phyloP scores from a whole-genome alignment of 306 rosid genomes.

The Begonia fuchsioides region DNA sequence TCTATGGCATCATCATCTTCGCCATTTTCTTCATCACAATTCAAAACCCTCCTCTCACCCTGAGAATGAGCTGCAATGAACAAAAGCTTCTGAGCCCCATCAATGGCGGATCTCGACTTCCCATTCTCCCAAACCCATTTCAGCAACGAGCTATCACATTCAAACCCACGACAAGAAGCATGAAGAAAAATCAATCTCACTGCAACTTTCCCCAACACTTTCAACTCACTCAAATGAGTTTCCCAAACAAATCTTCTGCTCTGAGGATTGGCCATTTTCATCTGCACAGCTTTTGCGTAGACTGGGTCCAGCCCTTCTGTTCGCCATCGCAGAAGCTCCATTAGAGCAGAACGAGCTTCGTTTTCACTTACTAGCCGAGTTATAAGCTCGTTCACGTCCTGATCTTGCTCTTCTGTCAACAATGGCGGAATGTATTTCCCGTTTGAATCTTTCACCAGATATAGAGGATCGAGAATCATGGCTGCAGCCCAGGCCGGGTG shows the following conservation, averaged over 20 bases:
- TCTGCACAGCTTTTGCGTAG: slow-evolving; percentile 50
- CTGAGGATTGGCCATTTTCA: slow-evolving; percentile 44
- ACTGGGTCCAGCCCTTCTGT: slow-evolving; percentile 63
- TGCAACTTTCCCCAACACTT: slow-evolving; percentile 47
- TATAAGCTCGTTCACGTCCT: slow-evolving; percentile 46
- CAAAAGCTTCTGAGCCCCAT: slow-evolving; percentile 39
- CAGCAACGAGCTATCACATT: slow-evolving; percentile 38
- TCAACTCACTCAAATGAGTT: slow-evolving; percentile 40
- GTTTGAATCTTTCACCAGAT: slow-evolving; percentile 36
- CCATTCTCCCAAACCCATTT: slow-evolving; percentile 38
- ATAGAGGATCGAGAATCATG: slow-evolving; percentile 47
- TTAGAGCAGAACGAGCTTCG: slow-evolving; percentile 47
- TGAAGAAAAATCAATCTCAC: slow-evolving; percentile 57
- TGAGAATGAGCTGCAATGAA: slow-evolving; percentile 56
- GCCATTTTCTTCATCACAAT: slow-evolving; percentile 32
- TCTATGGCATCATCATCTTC: slow-evolving; percentile 5
- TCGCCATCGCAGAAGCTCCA: slow-evolving; percentile 69
- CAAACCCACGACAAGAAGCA: slow-evolving; percentile 47
- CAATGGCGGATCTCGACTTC: slow-evolving; percentile 27
- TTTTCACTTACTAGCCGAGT: slow-evolving; percentile 41
- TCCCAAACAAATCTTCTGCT: slow-evolving; percentile 64
- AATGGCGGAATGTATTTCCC: slow-evolving; percentile 63
- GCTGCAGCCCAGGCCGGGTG: slow-evolving; percentile 77
- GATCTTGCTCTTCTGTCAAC: slow-evolving; percentile 43
- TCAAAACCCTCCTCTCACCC: slow-evolving; percentile 39